Percentiles rank a stretch among this genome's conserved stretches.
phyloP scores from a whole-genome alignment of 305 asterid species.

The Fraxinus velutina region DNA sequence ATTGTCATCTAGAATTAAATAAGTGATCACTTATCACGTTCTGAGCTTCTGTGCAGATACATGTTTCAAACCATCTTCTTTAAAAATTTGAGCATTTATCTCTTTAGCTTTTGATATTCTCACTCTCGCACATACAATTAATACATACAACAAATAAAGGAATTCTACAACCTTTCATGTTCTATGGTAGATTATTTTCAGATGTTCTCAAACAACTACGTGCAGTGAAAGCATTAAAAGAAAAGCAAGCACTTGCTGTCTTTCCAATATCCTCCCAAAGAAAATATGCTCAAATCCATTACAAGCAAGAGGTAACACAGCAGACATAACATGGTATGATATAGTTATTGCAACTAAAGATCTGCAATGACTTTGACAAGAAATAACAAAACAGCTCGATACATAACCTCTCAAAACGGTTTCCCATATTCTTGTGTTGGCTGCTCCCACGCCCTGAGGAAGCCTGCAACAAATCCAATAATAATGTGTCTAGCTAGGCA shows the following conservation, averaged over 20 bases:
- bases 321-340: neutral
- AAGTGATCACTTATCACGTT: neutral
- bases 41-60: neutral
- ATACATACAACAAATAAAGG: neutral
- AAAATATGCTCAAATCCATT: conserved; percentile 11
- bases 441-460: conserved; percentile 53
- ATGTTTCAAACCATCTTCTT: neutral
- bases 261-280: neutral
- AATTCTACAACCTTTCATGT: neutral
- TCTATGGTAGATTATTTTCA: neutral
- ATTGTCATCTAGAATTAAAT: neutral
- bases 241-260: neutral
- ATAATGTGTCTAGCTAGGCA: neutral
- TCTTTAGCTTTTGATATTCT: neutral
- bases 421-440: conserved; percentile 50
- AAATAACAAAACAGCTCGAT: neutral
- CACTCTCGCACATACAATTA: neutral
- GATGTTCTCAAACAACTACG: neutral
- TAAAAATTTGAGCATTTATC: neutral
- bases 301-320: conserved; percentile 12
- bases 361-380: neutral
- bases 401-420: conserved; percentile 30
- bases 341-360: neutral
- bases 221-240: neutral
- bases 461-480: conserved; percentile 31